Evolutionary conservation across 306 rosid species (phyloP), one percentile per base, ranked within the genome.

Genomic region (Acacia confusa): DNA sequence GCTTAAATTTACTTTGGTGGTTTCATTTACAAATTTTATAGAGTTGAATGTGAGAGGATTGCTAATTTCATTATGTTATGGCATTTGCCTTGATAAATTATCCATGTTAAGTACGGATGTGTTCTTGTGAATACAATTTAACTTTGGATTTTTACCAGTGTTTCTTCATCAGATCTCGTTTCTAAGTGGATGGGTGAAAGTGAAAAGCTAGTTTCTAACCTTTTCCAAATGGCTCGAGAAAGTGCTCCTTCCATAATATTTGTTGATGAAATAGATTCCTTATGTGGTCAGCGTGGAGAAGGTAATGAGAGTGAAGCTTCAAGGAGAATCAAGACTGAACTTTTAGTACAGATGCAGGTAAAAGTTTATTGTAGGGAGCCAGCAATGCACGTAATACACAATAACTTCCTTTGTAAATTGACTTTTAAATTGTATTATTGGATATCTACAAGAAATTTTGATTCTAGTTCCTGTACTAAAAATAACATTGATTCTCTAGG

Each of bases 161-260:
- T 96, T 83, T 96, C 99, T 70, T 96, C 99, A 55, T 96, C 99
- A 65, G 99, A 96, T 87, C 87, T 96, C 78, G 99, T 96, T 58
- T 96, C 99, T 14, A 96, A 96, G 87, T 96, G 99, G 99, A 96
- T 96, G 99, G 99, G 99, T 83, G 99, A 96, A 89, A 96, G 99
- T 88, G 99, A 96, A 88, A 96, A 96, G 88, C 86, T 96, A 76
- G 99, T 96, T 82, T 92, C 99, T 67, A 96, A 90, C 79, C 99
- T 96, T 82, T 96, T 96, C 63, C 84, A 96, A 88, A 96, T 96
- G 99, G 99, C 99, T 45, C 98, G 99, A n/a, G 99, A 96, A 57
- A 92, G 97, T 86, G 98, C 92, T 66, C 99, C 99, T n/a, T 92
- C 99, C 45, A 96, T 96, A 84, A 96, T 96, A 82, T 96, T 96